Percentiles rank a stretch among this genome's conserved stretches.
Evolutionary conservation across 257 asterid genomes (phyloP).

Genomic region (Capsicum baccatum): DNA sequence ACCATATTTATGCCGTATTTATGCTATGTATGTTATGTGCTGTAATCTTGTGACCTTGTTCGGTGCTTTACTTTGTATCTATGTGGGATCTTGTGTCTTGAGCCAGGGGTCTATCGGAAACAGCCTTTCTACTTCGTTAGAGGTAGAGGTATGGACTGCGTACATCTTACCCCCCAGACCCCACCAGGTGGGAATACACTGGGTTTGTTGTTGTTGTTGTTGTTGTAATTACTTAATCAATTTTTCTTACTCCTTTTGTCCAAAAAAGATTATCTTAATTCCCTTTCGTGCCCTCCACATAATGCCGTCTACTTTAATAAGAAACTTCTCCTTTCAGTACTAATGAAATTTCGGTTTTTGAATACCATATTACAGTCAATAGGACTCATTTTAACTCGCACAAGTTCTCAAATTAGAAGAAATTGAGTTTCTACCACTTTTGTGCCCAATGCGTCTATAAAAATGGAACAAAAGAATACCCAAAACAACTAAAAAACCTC

Average conservation of each 20-base stretch:
- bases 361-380: background rate
- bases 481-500: background rate
- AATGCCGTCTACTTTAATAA: background rate
- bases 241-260: slow-evolving; percentile 8
- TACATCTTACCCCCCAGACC: too few relatives aligned
- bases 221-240: too few relatives aligned
- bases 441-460: background rate
- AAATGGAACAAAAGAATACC: background rate
- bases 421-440: background rate
- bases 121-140: too few relatives aligned
- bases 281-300: background rate
- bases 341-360: background rate
- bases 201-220: too few relatives aligned
- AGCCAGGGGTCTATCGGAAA: too few relatives aligned
- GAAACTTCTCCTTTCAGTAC: background rate
- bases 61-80: too few relatives aligned
- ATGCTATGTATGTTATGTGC: too few relatives aligned
- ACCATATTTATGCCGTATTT: too few relatives aligned
- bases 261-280: background rate
- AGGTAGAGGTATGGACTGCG: too few relatives aligned
- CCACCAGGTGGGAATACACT: too few relatives aligned
- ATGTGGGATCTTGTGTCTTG: too few relatives aligned
- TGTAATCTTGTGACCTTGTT: too few relatives aligned
- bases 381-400: background rate
- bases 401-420: background rate